A percentile compares a stretch with the other conserved stretches of the same genome.
These are phyloP conservation scores for Spathaspora girioi DNA, from an alignment of 805 yeast species.

Conservation along the genomic window DNA sequence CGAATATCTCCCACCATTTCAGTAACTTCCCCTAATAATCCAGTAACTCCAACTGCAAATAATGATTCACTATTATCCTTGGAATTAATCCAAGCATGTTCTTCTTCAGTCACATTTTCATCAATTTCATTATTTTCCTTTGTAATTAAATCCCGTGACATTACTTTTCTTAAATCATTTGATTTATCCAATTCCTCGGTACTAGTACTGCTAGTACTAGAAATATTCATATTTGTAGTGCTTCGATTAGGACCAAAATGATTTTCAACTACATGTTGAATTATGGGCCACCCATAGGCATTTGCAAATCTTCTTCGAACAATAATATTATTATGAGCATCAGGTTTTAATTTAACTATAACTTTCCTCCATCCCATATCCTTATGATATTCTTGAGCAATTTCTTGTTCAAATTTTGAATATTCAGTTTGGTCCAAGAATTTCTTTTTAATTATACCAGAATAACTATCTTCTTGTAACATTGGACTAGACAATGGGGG, in stretches of 20 bases:
- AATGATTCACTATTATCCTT: constrained; percentile 36
- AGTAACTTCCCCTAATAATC: constrained; percentile 60
- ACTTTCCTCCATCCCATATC: constrained; percentile 90
- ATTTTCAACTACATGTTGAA: constrained; percentile 71
- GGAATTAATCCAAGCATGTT: constrained; percentile 50
- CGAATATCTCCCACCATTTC: constrained; percentile 51
- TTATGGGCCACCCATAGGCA: constrained; percentile 92
- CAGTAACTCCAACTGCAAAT: constrained; percentile 65
- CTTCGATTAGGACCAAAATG: constrained; percentile 45
- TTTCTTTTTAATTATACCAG: not conserved
- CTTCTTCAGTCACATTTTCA: constrained; percentile 13
- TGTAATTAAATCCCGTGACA: constrained; percentile 33
- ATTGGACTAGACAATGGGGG: not conserved
- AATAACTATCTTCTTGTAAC: not conserved
- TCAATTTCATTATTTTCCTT: constrained; percentile 36
- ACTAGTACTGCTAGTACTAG: no score
- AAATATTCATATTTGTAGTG: constrained; percentile 4
- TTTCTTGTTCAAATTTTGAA: constrained; percentile 62
- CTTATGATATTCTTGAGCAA: constrained; percentile 86
- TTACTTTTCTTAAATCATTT: constrained; percentile 22
- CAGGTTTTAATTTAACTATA: constrained; percentile 79
- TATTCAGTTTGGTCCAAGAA: constrained; percentile 18
- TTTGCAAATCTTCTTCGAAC: constrained; percentile 87
- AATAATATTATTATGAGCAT: constrained; percentile 90
- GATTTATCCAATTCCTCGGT: constrained; percentile 26